Evolutionary conservation across 2,329 filamentous ascomycete species (phyloP).

Genomic region (Botrytis medusae): DNA sequence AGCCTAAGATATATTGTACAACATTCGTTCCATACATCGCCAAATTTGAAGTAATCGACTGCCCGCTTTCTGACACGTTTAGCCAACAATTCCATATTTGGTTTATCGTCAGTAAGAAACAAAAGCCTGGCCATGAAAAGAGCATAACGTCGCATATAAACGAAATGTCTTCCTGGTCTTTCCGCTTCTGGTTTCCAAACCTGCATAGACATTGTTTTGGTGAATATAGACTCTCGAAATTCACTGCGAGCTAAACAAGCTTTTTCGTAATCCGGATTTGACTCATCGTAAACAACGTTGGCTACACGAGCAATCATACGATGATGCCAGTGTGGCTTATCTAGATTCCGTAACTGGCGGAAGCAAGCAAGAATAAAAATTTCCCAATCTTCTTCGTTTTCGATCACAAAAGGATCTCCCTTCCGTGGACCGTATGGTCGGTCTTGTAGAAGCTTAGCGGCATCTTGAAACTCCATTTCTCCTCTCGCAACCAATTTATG

Average conservation of each 20-base stretch:
- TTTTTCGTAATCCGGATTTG: slow-evolving; percentile 44
- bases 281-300: slow-evolving; percentile 59
- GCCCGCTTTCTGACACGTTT: slow-evolving; percentile 64
- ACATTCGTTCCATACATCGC: slow-evolving; percentile 34
- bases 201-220: slow-evolving; percentile 70
- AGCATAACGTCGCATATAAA: slow-evolving; percentile 71
- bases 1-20: slow-evolving; percentile 43
- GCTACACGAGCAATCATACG: slow-evolving; percentile 65
- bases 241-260: slow-evolving; percentile 62
- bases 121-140: slow-evolving; percentile 64
- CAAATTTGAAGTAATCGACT: slow-evolving; percentile 47
- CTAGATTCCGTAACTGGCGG: slow-evolving; percentile 45
- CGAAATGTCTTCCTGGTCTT: slow-evolving; percentile 68
- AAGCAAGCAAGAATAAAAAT: slow-evolving; percentile 53
- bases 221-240: slow-evolving; percentile 69
- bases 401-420: slow-evolving; percentile 36
- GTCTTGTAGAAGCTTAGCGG: slow-evolving; percentile 40
- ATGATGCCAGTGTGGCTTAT: slow-evolving; percentile 76
- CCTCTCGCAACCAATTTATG: slow-evolving; percentile 60
- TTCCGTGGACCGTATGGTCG: slow-evolving; percentile 38
- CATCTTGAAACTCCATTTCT: slow-evolving; percentile 34
- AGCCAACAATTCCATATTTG: slow-evolving; percentile 61
- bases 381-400: slow-evolving; percentile 53
- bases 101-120: slow-evolving; percentile 59
- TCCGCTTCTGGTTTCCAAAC: slow-evolving; percentile 74